These are phyloP conservation scores for Didymella exigua DNA, from an alignment of 2,329 filamentous ascomycete genomes.

Conservation along the genomic window DNA sequence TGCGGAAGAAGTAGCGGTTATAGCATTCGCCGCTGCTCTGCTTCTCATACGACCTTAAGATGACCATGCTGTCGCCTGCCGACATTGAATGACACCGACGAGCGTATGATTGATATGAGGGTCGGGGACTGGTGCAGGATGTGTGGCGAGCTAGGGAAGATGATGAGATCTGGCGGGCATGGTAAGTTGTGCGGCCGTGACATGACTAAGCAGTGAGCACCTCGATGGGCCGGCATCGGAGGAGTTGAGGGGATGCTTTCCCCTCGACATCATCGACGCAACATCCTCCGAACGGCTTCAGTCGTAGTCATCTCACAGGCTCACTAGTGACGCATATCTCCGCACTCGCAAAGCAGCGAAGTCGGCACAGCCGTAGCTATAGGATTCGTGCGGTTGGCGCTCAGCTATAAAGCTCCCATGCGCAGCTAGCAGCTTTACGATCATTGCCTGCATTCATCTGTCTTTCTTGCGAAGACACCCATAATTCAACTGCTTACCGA, in stretches of 20 bases:
- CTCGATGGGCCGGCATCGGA: conserved; percentile 10
- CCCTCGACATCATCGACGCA: conserved; percentile 5
- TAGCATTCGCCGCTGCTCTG: too few species aligned
- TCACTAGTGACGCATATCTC: conserved; percentile 5
- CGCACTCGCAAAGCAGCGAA: conserved; percentile 9
- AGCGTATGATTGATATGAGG: too few species aligned
- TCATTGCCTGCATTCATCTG: not conserved
- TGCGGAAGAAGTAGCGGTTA: too few species aligned
- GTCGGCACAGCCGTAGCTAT: not conserved
- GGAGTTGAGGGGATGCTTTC: conserved; percentile 3
- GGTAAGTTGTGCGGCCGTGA: not conserved
- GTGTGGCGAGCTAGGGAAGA: too few species aligned
- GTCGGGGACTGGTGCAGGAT: too few species aligned
- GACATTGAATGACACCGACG: too few species aligned
- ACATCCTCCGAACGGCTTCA: not conserved
- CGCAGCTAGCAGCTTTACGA: not conserved
- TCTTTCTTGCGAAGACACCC: not conserved
- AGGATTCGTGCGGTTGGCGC: not conserved
- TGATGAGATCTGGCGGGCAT: too few species aligned
- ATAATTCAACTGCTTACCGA: not conserved
- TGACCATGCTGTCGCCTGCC: too few species aligned
- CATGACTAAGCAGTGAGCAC: conserved; percentile 11
- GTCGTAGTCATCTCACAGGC: not conserved
- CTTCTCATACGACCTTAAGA: too few species aligned
- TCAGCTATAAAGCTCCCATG: not conserved